phyloP scores from a whole-genome alignment of 1,139 yeast genomes.

The Pichia sp. region DNA sequence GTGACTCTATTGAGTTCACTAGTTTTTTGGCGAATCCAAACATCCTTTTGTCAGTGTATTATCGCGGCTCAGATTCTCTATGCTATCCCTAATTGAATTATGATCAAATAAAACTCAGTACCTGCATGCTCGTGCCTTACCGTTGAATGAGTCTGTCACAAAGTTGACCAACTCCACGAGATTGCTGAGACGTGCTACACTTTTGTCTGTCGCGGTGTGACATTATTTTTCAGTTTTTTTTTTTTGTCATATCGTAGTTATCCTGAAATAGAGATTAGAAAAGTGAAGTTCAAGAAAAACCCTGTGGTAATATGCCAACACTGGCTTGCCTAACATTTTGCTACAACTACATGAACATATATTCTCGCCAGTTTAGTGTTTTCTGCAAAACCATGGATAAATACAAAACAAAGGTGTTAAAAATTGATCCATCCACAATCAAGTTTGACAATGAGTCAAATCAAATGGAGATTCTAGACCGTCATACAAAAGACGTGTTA shows the following conservation, averaged over 20 bases:
- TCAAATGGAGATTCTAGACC: constrained; percentile 39
- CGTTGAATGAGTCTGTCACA: not conserved
- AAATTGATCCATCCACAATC: constrained; percentile 43
- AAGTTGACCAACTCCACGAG: not conserved
- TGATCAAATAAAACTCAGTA: no score
- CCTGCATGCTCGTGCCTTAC: not conserved
- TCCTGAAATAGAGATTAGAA: not conserved
- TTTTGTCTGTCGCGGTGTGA: not conserved
- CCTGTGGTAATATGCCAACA: no score
- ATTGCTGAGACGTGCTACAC: not conserved
- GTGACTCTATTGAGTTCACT: constrained; percentile 66
- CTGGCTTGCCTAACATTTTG: no score
- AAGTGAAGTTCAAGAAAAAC: not conserved
- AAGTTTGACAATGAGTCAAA: constrained; percentile 34
- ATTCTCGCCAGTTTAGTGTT: constrained; percentile 7
- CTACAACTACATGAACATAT: constrained; percentile 3
- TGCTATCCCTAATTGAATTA: no score
- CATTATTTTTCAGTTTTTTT: not conserved
- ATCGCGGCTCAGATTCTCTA: no score
- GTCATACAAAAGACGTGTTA: constrained; percentile 47
- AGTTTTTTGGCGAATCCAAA: constrained; percentile 84
- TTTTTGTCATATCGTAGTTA: not conserved
- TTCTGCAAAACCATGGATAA: constrained; percentile 1
- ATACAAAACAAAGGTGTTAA: constrained; percentile 37
- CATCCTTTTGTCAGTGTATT: constrained; percentile 40